phyloP scores from a whole-genome alignment of 2,329 filamentous ascomycete species.

The Aureobasidium pullulans region DNA sequence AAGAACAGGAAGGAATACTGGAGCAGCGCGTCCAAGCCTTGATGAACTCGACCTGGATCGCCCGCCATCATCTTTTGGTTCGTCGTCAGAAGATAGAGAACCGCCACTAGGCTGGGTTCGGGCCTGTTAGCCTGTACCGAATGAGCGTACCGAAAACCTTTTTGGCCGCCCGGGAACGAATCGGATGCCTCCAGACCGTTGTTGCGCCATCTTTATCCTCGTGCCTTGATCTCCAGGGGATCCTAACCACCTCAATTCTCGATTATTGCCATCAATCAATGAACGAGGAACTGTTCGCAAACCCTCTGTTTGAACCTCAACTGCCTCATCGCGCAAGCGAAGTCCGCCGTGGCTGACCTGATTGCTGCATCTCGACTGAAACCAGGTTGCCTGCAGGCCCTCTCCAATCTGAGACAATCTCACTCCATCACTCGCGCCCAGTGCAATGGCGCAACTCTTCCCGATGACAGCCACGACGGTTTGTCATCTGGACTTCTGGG shows the following conservation, averaged over 20 bases:
- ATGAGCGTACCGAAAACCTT: constrained; percentile 13
- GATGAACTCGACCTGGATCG: constrained; percentile 13
- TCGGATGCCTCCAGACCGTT: constrained; percentile 8
- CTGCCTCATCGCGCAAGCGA: not conserved
- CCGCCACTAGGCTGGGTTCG: constrained; percentile 14
- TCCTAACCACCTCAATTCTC: not conserved
- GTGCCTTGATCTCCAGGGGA: constrained; percentile 1
- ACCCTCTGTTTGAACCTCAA: not conserved
- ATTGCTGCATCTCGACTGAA: constrained; percentile 5
- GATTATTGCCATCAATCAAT: not conserved
- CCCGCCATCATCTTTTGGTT: constrained; percentile 9
- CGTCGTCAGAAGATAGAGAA: constrained; percentile 12
- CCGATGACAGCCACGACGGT: constrained; percentile 11
- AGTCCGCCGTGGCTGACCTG: not conserved
- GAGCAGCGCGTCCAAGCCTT: constrained; percentile 10
- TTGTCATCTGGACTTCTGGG: not conserved
- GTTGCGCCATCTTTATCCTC: constrained; percentile 7
- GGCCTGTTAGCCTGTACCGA: constrained; percentile 13
- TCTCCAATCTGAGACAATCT: constrained; percentile 11
- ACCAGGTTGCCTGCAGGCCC: constrained; percentile 9
- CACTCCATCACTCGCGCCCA: constrained; percentile 5
- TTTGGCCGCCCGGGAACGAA: constrained; percentile 13
- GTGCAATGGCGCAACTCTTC: constrained; percentile 2
- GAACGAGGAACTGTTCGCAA: not conserved
- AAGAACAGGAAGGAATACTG: constrained; percentile 6